Evolutionary conservation across 2,329 filamentous ascomycete genomes (phyloP), one percentile per base, ranked within the genome.

Genomic region (Ophidiomyces ophidiicola): DNA sequence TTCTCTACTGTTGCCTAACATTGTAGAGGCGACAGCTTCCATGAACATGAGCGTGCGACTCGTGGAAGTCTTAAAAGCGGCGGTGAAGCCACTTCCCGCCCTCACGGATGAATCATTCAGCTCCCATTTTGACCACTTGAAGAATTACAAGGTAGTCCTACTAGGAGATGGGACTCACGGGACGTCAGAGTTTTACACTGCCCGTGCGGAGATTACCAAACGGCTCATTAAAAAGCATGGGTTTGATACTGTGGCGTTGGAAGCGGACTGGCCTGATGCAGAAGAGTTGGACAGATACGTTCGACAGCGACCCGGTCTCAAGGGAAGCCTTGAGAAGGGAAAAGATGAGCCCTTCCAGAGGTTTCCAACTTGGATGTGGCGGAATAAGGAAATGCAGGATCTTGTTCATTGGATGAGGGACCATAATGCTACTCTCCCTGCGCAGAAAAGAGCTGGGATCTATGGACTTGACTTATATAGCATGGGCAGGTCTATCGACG

Each of bases 341-440:
- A 48, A 52, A 4, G 51, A 61, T 8, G 58, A 61, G 25, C 57
- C 62, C 4, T 72, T 72, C 48, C 56, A 64, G 26, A 59, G 68
- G 18, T 72, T 72, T 33, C 69, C 69, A 10, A 67, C 62, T 3
- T 72, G 69, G 69, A 72, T 72, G 69, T 72, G 69, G 69, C 61
- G 69, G 7, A 72, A 72, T 44, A 52, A 54, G 10, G 70, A 72
- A 46, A 62, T 70, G 46, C 65, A 70, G 40, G 59, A 61, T 2
- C 64, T 72, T 33, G 60, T 67, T 7, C 64, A 71, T 47, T 73
- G 69, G 69, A 57, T 72, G 53, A 60, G 68, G 4, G 49, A 60
- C 14, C 59, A 59, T 45, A 70, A 70, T 40, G 49, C 53, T 3
- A 44, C 44, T 2, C 45, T 58, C 1, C 52, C 60, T 1, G 42